Evolutionary conservation across 139 green algal species (phyloP), one percentile per base, ranked within the genome.

Genomic region (Chlorella sp.): DNA sequence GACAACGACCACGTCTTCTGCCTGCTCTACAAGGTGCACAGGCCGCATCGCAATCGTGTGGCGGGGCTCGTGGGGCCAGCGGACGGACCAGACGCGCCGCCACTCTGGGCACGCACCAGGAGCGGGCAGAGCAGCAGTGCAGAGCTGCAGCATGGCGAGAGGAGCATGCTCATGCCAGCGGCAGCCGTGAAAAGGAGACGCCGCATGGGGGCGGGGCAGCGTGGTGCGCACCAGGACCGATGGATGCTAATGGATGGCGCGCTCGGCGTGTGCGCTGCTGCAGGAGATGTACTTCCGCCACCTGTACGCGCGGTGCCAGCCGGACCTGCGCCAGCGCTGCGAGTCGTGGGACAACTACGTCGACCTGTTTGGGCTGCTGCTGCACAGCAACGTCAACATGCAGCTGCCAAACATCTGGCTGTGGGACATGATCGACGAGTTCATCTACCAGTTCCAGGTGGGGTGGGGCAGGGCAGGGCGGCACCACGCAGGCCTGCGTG

Each of bases 381-480:
- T 98, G 72, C 82, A 91, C 66, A 85, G 81, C 69, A 97, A 96
- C 62, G 87, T 98, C 34, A 99, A 98, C 85, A 98, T 99, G 93
- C 85, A 94, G 88, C 86, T 99, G 73, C 95, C 95, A 50, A 97
- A 96, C 82, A 75, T 80, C 35, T 99, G 96, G 96, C 86, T 99
- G 67, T 99, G 93, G 92, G 93, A 98, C 83, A 99, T 99, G 94
- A 79, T 99, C 32, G 96, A 99, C 72, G 96, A 99, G 85, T 99
- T 98, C 85, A 85, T 98, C 26, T 99, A 99, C 83, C 96, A 99
- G 87, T 88, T 80, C 66, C 66, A 71, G 66, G 66, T 71, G 27
- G 10, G 66, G n/a, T n/a, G n/a, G n/a, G n/a, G n/a, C n/a, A n/a
- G n/a, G n/a, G n/a, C n/a, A n/a, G n/a, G n/a, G n/a, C n/a, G n/a